Evolutionary conservation across 306 rosid genomes (phyloP), one percentile per base, ranked within the genome.

Genomic region (Glycine tomentella): DNA sequence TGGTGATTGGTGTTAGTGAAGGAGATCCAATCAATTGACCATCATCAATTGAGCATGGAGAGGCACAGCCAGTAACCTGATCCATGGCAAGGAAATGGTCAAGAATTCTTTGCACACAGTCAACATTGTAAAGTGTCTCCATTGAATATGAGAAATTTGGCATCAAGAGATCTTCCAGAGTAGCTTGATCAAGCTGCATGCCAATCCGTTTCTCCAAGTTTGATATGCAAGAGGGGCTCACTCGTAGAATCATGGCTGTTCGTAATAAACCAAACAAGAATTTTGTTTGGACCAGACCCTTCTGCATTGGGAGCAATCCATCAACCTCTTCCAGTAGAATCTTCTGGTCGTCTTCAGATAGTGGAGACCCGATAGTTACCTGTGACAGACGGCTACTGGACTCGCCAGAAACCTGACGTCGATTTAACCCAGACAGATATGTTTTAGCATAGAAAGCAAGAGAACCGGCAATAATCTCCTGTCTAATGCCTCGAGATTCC

Each of bases 51-150:
- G 90, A 92, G 76, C 92, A 88, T 4, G 98, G 99, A 69, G 99
- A 93, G 55, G 92, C 89, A 64, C 90, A 92, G 14, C 93, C 97
- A 2, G 89, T 73, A 70, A 58, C 84, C 86, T 90, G 99, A 63
- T 95, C 99, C 88, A 88, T 70, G 49, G 94, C 90, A 79, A 93
- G 93, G 84, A 95, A 95, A 87, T 93, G 92, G 14, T 91, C 97
- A 64, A 95, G 90, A 76, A 91, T 91, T 88, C 99, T 88, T 73
- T 95, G 98, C 67, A 93, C 94, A 58, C 97, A 95, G 36, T 95
- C 99, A 75, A 95, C 98, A 71, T 95, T 93, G 87, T 95, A 95
- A 20, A 95, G 97, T 33, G 98, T 95, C 84, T 95, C 99, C 97
- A 95, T 90, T 65, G 99, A 90, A 84, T 91, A 86, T 10, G 98